These are phyloP conservation scores for Ensete ventricosum DNA, from an alignment of 176 grass and related monocot species.

Conservation along the genomic window DNA sequence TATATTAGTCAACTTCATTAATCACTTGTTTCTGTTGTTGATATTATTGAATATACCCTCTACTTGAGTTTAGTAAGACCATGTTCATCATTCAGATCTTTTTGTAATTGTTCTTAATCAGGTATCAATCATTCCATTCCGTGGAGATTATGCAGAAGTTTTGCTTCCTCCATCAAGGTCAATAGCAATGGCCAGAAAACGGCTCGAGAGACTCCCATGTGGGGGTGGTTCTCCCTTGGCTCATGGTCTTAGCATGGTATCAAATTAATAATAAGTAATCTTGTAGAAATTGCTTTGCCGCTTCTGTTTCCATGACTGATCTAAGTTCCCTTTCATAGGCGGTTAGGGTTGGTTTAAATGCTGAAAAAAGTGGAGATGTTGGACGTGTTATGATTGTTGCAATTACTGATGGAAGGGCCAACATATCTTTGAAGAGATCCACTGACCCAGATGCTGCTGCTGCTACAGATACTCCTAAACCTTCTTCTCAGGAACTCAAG, in stretches of 20 bases:
- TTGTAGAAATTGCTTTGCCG: neutral
- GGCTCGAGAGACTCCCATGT: slow-evolving; percentile 92
- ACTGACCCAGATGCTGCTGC: slow-evolving; percentile 79
- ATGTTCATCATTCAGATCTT: neutral
- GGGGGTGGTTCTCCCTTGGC: slow-evolving; percentile 96
- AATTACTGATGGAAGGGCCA: slow-evolving; percentile 94
- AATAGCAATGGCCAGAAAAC: slow-evolving; percentile 94
- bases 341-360: slow-evolving; percentile 96
- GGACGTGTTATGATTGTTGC: slow-evolving; percentile 97
- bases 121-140: slow-evolving; percentile 95
- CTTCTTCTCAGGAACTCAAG: slow-evolving; percentile 85
- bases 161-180: slow-evolving; percentile 94
- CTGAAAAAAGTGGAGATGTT: slow-evolving; percentile 97
- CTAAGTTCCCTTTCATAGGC: slow-evolving; percentile 36
- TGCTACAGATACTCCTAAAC: slow-evolving; percentile 55
- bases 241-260: slow-evolving; percentile 92
- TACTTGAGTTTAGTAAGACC: too few relatives aligned
- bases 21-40: too few relatives aligned
- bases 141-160: slow-evolving; percentile 98
- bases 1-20: too few relatives aligned
- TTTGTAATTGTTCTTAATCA: slow-evolving; percentile 28
- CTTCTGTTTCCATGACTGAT: slow-evolving; percentile 16
- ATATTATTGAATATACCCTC: too few relatives aligned
- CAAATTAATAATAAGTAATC: slow-evolving; percentile 13
- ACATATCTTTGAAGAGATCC: slow-evolving; percentile 87